Evolutionary conservation across 2,329 filamentous ascomycete genomes (phyloP).

Genomic region (Cryphonectria radicalis): DNA sequence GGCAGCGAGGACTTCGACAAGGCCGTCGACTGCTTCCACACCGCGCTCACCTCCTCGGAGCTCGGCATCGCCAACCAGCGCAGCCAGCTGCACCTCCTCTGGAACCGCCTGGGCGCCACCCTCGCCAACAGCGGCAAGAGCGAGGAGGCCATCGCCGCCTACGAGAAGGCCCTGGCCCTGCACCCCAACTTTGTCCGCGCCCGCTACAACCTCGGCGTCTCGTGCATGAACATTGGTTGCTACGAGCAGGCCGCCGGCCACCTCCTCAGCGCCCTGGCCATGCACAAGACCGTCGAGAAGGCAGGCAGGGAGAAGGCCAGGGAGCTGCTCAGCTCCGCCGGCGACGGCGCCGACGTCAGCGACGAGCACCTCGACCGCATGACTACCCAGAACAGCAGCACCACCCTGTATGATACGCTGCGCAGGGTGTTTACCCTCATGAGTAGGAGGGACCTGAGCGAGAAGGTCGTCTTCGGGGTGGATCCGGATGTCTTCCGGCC

Average conservation of each 20-base stretch:
- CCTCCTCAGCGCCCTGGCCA: conserved; percentile 85
- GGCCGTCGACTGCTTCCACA: conserved; percentile 96
- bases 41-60: conserved; percentile 85
- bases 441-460: conserved; percentile 84
- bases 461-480: conserved; percentile 86
- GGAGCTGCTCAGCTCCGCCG: conserved; percentile 71
- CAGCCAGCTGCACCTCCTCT: conserved; percentile 88
- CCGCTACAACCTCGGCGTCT: conserved; percentile 94
- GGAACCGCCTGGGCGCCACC: conserved; percentile 95
- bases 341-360: conserved; percentile 48
- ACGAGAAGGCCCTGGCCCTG: conserved; percentile 87
- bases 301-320: conserved; percentile 82
- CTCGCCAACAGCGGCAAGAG: conserved; percentile 91
- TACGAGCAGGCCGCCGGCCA: conserved; percentile 92
- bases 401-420: conserved; percentile 94
- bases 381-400: conserved; percentile 94
- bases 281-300: conserved; percentile 93
- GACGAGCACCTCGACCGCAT: conserved; percentile 83
- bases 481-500: conserved; percentile 86
- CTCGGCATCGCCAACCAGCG: conserved; percentile 81
- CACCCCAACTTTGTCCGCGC: conserved; percentile 97
- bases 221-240: conserved; percentile 96
- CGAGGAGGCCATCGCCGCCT: conserved; percentile 96
- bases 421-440: conserved; percentile 96
- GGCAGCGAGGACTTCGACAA: conserved; percentile 98